Base-by-base conservation (phyloP, 768 basidiomycete species). In the Podaxis sp. region DNA sequence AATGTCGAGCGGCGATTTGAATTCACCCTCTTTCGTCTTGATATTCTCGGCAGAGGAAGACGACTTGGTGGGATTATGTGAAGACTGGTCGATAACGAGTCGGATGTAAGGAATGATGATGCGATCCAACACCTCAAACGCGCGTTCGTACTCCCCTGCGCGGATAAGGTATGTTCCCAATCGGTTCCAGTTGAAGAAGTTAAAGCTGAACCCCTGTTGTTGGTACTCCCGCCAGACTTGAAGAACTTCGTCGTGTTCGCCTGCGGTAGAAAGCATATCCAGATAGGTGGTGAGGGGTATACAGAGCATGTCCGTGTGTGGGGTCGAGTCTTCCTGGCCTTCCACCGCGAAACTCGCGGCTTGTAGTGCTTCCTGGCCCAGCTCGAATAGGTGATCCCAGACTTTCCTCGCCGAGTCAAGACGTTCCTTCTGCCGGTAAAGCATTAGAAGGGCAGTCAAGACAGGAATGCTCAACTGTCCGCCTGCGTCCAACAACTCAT, bases 111-210 rank as follows among this genome's bases (percentile, higher is more conserved):
- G 87, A 25, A 94, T 68, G 56, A 97, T 78, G 49, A 97, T 85
- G 57, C 82, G 79, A 70, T 98, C 92, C 46, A 93, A 72, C 37
- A 96, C 79, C 66, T 89, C 86, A 73, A 96, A 94, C 8, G 93
- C 94, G 50, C 88, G 88, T 67, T 89, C 86, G n/a, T 86, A 75
- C 68, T 95, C 85, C 25, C 91, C 93, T 0, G 90, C 92, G 33
- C 91, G 86, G 41, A 94, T 79, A 24, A 96, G 80, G 13, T 87
- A 89, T 9, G 89, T 79, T 25, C 81, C 82, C 27, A 97, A 80
- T 68, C 92, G 87, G 69, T 96, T 97, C 91, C 94, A 98, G 72
- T 97, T 98, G 68, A 90, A 87, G 12, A 90, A 82, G 71, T 96
- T 93, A 71, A 94, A 93, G 12, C 79, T 79, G 67, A 96, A 90